Evolutionary conservation across 1,284 basidiomycete species (phyloP), one percentile per base, ranked within the genome.

Genomic region (Singerocomus rubriflavus): DNA sequence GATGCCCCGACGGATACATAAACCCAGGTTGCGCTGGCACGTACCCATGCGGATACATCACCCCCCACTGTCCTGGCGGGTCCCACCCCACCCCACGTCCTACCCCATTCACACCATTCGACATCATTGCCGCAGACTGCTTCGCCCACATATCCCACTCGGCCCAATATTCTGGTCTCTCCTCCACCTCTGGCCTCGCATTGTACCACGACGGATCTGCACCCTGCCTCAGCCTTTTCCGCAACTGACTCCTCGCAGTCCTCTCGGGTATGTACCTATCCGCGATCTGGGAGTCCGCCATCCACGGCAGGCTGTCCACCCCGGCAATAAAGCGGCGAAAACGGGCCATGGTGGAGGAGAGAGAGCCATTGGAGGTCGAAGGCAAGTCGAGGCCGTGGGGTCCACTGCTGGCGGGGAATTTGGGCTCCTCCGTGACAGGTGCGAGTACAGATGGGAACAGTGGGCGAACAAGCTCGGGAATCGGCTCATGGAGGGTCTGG

Each of bases 141-240:
- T 54, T 57, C 21, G 65, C 65, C 56, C 54, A 65, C 54, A 44
- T 46, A 30, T 66, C 64, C 62, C 64, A 67, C 39, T 59, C 50
- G 1, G 56, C 38, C 57, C 53, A 56, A 45, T 52, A 25, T 16
- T 40, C 36, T 2, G 41, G 61, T 34, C 9, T 31, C n/a, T 44
- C 40, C 32, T 12, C 14, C 17, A 34, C 29, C 30, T 54, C 50
- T 0, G 56, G 56, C 2, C 53, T 37, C 5, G 33, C 3, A 13
- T 62, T 64, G 29, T 64, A 64, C 62, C 62, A 64, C 26, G 63
- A 62, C 21, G 65, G 55, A 2, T 60, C 59, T 4, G 57, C 44
- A 6, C 57, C 58, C 14, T 51, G 46, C 5, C 57, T 44, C 27
- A 51, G 16, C 26, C 21, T 44, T 35, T 29, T 38, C 7, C 62